Evolutionary conservation across 306 rosid genomes (phyloP).

Genomic region (Citrullus mucosospermus): DNA sequence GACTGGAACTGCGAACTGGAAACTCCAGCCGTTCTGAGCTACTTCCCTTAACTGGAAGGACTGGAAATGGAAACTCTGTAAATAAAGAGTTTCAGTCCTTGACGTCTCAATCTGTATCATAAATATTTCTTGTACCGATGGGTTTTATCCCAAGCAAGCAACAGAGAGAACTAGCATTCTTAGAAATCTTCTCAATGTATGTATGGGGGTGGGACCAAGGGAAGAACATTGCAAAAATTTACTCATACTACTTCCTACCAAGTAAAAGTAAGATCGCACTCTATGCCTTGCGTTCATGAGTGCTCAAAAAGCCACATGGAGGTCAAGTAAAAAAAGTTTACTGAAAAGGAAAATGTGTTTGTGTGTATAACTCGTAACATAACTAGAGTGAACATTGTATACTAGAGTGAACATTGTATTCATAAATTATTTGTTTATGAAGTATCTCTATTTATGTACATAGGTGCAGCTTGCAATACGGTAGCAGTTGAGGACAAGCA

Average conservation of each 20-base stretch:
- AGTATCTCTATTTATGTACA: constrained; percentile 6
- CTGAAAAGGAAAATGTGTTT: neutral
- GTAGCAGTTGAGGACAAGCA: neutral
- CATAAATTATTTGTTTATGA: neutral
- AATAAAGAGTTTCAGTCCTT: neutral
- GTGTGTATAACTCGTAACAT: neutral
- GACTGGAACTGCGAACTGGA: neutral
- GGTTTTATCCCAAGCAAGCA: neutral
- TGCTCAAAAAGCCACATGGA: neutral
- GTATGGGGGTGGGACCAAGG: neutral
- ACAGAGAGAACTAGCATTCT: neutral
- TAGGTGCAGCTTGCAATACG: neutral
- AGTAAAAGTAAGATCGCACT: neutral
- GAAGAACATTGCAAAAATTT: neutral
- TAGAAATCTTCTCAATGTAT: neutral
- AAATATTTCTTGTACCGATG: neutral
- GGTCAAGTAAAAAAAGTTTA: neutral
- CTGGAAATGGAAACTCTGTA: neutral
- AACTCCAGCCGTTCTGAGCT: neutral
- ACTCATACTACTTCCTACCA: neutral
- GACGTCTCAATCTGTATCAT: neutral
- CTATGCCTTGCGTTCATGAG: neutral
- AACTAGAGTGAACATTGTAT: neutral
- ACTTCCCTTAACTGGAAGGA: neutral
- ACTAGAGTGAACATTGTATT: neutral